These are phyloP conservation scores for Parietaria judaica DNA, from an alignment of 306 rosid genomes.

Conservation along the genomic window DNA sequence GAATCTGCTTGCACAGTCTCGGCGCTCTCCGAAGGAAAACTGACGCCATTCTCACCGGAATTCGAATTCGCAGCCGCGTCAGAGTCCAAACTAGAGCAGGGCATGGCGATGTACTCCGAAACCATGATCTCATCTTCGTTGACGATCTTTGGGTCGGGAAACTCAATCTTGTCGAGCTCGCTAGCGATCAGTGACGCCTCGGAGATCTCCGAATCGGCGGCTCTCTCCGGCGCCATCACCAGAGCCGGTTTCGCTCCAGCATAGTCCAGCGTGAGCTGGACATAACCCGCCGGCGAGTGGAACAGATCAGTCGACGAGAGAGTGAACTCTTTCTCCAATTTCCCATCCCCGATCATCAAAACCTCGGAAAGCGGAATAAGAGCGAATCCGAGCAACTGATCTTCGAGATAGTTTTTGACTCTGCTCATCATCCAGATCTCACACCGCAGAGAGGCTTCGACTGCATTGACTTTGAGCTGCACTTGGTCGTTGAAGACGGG, in stretches of 20 bases:
- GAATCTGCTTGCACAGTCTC: constrained; percentile 51
- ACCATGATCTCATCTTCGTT: constrained; percentile 84
- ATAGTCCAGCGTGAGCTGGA: constrained; percentile 58
- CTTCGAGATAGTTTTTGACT: constrained; percentile 95
- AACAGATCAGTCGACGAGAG: constrained; percentile 89
- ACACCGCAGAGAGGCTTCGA: constrained; percentile 65
- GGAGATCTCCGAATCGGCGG: constrained; percentile 33
- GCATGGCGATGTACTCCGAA: constrained; percentile 67
- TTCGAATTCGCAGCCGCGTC: constrained; percentile 27
- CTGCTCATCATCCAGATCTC: constrained; percentile 98
- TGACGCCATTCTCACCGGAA: constrained; percentile 19
- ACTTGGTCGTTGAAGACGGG: constrained; percentile 83
- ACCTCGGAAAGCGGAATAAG: constrained; percentile 77
- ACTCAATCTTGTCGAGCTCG: constrained; percentile 74
- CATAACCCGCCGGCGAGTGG: constrained; percentile 88
- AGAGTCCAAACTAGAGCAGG: constrained; percentile 50
- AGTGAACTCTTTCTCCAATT: constrained; percentile 79
- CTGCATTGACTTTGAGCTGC: constrained; percentile 39
- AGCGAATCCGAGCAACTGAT: constrained; percentile 89
- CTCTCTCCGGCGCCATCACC: constrained; percentile 33
- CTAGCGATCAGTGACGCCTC: constrained; percentile 29
- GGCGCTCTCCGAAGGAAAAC: constrained; percentile 44
- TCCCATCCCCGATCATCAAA: constrained; percentile 39
- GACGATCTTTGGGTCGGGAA: constrained; percentile 72
- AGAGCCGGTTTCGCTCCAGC: constrained; percentile 66